Conservation (phyloP, 2,329 filamentous ascomycete species). For the Pezicula carpinea region DNA sequence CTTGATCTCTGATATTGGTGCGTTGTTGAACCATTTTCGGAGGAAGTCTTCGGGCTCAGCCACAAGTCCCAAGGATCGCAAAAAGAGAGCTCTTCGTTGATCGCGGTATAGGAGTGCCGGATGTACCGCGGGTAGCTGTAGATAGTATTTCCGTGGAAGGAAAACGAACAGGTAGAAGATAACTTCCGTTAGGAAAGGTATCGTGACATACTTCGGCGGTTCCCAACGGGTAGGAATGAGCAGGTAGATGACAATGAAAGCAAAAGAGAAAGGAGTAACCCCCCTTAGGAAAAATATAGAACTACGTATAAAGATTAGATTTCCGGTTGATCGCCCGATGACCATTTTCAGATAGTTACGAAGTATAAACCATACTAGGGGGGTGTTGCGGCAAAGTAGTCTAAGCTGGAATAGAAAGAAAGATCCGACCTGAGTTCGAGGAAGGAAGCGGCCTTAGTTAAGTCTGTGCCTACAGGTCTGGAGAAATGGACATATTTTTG, state of each 20-base stretch:
- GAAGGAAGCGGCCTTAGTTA: no score
- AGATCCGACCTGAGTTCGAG: no score
- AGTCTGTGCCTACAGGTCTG: no score
- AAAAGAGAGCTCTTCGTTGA: conserved; percentile 42
- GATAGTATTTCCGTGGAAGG: conserved; percentile 35
- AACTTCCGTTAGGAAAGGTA: not conserved
- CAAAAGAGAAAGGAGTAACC: not conserved
- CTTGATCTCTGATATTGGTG: conserved; percentile 43
- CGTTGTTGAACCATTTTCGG: conserved; percentile 49
- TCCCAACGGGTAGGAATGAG: not conserved
- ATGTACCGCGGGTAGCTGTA: conserved; percentile 44
- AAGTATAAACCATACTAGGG: no score
- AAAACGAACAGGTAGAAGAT: conserved; percentile 46
- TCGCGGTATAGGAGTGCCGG: conserved; percentile 35
- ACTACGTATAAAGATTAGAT: not conserved
- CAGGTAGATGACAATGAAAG: not conserved
- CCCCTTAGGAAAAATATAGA: not conserved
- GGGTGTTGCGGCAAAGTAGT: no score
- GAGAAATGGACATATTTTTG: no score
- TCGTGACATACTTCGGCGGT: not conserved
- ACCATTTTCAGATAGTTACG: not conserved
- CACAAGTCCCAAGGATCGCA: conserved; percentile 42
- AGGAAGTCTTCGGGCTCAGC: conserved; percentile 46
- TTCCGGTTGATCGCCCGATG: not conserved
- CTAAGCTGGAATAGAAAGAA: no score